Base-by-base conservation (phyloP, 2,329 filamentous ascomycete genomes). In the Colletotrichum nymphaeae region DNA sequence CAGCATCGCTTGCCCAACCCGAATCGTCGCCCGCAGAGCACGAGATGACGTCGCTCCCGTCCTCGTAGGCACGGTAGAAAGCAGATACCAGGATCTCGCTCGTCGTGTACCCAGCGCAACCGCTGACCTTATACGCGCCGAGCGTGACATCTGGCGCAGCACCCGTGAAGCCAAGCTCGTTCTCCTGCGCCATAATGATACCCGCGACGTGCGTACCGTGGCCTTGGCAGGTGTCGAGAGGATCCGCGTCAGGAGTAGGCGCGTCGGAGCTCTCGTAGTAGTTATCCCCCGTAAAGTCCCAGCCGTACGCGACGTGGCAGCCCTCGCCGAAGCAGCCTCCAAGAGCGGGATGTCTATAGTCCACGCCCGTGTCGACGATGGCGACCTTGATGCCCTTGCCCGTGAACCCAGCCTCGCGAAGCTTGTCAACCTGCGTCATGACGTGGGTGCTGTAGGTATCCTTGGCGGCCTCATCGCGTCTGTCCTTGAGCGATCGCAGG, bases 301-400 rank as follows among this genome's bases (percentile, higher is more conserved):
- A 85, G 2, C 88, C 87, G 72, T 83, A 83, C 7, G 81, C 80
- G 14, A 89, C 83, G 32, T 87, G 80, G 75, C 83, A 88, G 0
- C 86, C 87, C 19, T 81, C 76, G 2, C 88, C 88, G 73, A 89
- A 89, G 63, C 87, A 86, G 4, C 87, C 87, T 14, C 88, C 88
- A 1, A 90, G 83, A 8, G 86, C 85, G 14, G 86, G 86, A 71
- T 88, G 87, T 9, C 77, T 81, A 76, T 89, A 89, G 76, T 89
- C 88, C 30, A 88, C 79, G 5, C 79, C 78, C 0, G 76, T 78
- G 72, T 86, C 83, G 57, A 87, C 78, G 35, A 87, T 78, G 5
- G 80, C 86, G 22, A 88, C 80, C 26, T 81, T 82, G 35, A 86
- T 77, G 1, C 86, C 86, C 53, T 84, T 82, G 24, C 87, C 86